Evolutionary conservation across 805 yeast species (phyloP), one percentile per base, ranked within the genome.

Genomic region (Lachancea thermotolerans): DNA sequence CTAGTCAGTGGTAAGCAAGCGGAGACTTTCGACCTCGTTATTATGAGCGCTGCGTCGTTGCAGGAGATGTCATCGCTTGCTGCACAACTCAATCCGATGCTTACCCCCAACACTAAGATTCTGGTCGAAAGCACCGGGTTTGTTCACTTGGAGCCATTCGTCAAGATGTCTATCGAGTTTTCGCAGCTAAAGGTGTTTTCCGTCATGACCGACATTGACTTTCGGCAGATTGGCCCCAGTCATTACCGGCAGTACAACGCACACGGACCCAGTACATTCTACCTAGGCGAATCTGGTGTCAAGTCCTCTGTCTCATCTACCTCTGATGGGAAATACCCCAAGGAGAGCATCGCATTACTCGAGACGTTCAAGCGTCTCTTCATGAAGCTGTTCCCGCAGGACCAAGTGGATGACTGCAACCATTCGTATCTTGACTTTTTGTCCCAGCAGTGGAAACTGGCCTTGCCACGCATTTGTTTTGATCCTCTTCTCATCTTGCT

Each of bases 401-500:
- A 45, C 65, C 70, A 46, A 69, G 73, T 52, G 69, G 79, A 38
- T 65, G 44, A 56, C 12, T 59, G 63, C 47, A 51, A 52, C 37
- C 49, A 48, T 31, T 51, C 58, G 4, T 48, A 55, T 2, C 21
- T 73, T 45, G 87, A 79, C 50, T 83, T 78, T 55, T 68, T 78
- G 63, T 76, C 81, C 10, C 82, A 82, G 55, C 93, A 88, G 64
- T 89, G 96, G 96, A 81, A 82, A 59, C 72, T 85, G 46, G 90
- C 95, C 1, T 72, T 88, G 44, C 87, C 95, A 8, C 74, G 78
- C 45, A 77, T 88, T 35, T 82, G 89, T 17, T 78, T 89, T 58
- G 85, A 83, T 61, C 88, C 95, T 4, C 68, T 89, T 37, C 70
- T 87, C 30, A 73, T 89, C 18, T 57, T 86, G 10, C 80, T 90